Conservation (phyloP, 108 stramenopile genomes). For the Discostella stelligeroides region DNA sequence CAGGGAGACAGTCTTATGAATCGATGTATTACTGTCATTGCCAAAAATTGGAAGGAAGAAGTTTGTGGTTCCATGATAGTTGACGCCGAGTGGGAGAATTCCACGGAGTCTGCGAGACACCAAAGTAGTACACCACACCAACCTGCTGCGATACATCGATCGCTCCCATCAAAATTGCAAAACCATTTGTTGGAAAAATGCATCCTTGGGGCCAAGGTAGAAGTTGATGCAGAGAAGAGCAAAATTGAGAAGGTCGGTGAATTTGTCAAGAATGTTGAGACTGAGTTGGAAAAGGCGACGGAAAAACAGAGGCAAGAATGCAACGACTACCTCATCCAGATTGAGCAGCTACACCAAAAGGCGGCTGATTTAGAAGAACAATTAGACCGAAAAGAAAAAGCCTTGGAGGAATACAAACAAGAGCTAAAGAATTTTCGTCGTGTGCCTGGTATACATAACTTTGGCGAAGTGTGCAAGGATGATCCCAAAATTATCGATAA, state of each 20-base stretch:
- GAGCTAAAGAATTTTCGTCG: constrained; percentile 43
- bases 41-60: constrained; percentile 43
- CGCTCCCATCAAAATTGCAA: constrained; percentile 34
- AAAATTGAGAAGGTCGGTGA: constrained; percentile 15
- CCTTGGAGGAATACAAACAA: constrained; percentile 34
- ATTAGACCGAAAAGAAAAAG: constrained; percentile 13
- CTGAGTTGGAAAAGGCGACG: constrained; percentile 25
- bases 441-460: constrained; percentile 53
- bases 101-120: constrained; percentile 4
- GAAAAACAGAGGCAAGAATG: constrained; percentile 9
- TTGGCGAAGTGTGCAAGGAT: constrained; percentile 42
- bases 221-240: constrained; percentile 3
- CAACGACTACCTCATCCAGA: constrained; percentile 13
- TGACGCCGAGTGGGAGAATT: constrained; percentile 35
- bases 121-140: constrained; percentile 21
- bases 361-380: constrained; percentile 27
- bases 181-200: constrained; percentile 48
- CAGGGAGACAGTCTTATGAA: constrained; percentile 37
- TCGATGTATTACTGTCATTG: constrained; percentile 36
- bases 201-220: constrained; percentile 38
- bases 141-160: constrained; percentile 37
- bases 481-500: constrained; percentile 44
- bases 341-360: constrained; percentile 29
- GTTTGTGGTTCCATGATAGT: constrained; percentile 38
- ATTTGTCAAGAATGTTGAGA: constrained; percentile 14